Base-by-base conservation (phyloP, 2,329 filamentous ascomycete species). In the Sporothrix dimorphospora region DNA sequence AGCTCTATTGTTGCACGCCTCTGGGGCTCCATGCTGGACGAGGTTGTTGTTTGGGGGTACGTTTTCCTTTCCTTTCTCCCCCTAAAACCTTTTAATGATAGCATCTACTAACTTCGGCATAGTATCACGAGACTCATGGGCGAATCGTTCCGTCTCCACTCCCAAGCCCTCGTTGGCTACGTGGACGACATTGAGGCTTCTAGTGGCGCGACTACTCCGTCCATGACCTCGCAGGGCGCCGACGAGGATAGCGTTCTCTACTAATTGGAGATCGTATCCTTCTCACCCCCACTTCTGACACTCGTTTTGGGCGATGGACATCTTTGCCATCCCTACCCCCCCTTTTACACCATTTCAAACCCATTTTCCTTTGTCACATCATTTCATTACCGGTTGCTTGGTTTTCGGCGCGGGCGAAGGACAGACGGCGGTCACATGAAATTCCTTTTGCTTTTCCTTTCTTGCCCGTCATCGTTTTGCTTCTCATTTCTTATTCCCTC, bases 31-130 rank as follows among this genome's bases (percentile, higher is more conserved):
- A 98, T 98, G 92, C 90, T 98, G 76, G 96, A 98, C 80, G 96
- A 98, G 83, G 96, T 98, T 75, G 95, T 98, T 77, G 96, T 99
- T 74, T 98, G 96, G 96, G 96, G 96, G 94, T 97, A 91, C 89
- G 94, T 92, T 69, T 30, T 40, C 19, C 59, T 16, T 19, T 57
- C 57, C 34, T 16, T 51, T 16, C n/a, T 19, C n/a, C n/a, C 30
- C 30, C 30, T 34, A 34, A 6, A 11, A 6, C 27, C 14, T 57
- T 57, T 3, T n/a, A n/a, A 19, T 4, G 6, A 49, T 49, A 6
- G 7, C 21, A 19, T 8, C 8, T 30, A 76, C 87, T 89, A 85
- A 90, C 82, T 42, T 16, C 42, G 2, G 8, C 42, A 30, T 78
- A 95, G 93, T 72, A 95, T 97, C 80, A 95, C 93, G 77, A 94